Base-by-base conservation (phyloP, 2,329 filamentous ascomycete genomes). In the Oidium heveae region DNA sequence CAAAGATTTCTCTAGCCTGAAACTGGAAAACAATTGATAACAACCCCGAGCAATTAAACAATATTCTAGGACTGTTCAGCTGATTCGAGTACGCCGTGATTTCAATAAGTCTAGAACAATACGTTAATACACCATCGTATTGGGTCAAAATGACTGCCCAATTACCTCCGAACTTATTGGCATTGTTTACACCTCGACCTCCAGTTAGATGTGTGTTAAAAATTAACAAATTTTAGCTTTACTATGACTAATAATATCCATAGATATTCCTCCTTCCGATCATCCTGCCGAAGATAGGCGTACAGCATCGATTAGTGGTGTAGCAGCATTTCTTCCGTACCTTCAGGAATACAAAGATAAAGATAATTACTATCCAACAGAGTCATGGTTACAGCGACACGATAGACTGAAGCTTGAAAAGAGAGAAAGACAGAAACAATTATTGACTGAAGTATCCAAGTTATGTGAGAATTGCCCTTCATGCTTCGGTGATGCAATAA, bases 181-280 rank as follows among this genome's bases (percentile, higher is more conserved):
- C 84, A 69, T 85, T 95, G 61, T 96, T 96, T 71, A 84, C 88
- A 70, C 85, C 89, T 65, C 85, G 89, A 57, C 89, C 89, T 61
- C 83, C 88, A 56, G 72, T 95, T 66, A 83, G 87, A 68, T 96
- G 85, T 52, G 32, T 46, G 41, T 49, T 22, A 32, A 7, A n/a
- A 15, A 9, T n/a, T 8, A 20, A 16, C 7, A 32, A 7, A 28
- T 20, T 24, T 2, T 1, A 7, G 24, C 8, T 28, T 1, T 12
- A 20, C 0, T 20, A 15, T 20, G 13, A 13, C 44, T 49, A 49
- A 49, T 16, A 10, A 28, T 24, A 49, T 20, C 24, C 10, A 43
- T 10, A 49, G 44, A 49, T 15, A 47, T 55, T n/a, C 82, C 84
- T 57, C 85, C 87, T 7, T 74, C 76, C 62, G 89, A 96, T 69